Evolutionary conservation across 768 basidiomycete species (phyloP), one percentile per base, ranked within the genome.

Genomic region (Termitomyces sp.): DNA sequence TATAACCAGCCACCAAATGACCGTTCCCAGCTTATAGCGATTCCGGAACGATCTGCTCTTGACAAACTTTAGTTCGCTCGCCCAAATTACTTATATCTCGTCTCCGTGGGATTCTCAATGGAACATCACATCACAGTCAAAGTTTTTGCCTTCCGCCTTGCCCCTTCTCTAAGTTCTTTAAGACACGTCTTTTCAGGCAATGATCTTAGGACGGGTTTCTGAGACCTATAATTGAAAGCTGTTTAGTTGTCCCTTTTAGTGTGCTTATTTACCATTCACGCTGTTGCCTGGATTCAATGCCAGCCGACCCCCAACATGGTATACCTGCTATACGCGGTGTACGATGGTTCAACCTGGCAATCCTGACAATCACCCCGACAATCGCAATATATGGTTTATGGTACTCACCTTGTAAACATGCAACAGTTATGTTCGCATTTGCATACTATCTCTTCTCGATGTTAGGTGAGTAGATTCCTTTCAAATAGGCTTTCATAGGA

Each of bases 381-480:
- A 64, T 94, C 57, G 81, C 89, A 53, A 69, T 87, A 53, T 91
- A 87, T 74, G 95, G 93, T 13, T 65, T 85, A 52, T 77, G 83
- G 12, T 66, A 64, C 26, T 83, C 82, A 9, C 71, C 75, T 51
- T 64, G 77, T 44, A 72, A 77, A 56, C 68, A 67, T 52, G 73
- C 79, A 67, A 96, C 94, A 0, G 66, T 76, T 28, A 53, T 83
- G 9, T 95, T 86, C 74, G 74, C 84, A 18, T 70, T 82, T 30
- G 67, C 80, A 18, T 95, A 93, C 77, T 96, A 94, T 77, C 74
- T 87, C 63, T 89, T 89, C 72, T 90, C 91, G n/a, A 92, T 94
- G 82, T 75, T 95, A 61, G 89, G 92, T 86, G 70, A 68, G 78
- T 60, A 35, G 7, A 49, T 35, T 55, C 41, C 58, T 57, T 56